These are phyloP conservation scores for Marvania coccoides DNA, from an alignment of 139 green algal genomes.

Conservation along the genomic window DNA sequence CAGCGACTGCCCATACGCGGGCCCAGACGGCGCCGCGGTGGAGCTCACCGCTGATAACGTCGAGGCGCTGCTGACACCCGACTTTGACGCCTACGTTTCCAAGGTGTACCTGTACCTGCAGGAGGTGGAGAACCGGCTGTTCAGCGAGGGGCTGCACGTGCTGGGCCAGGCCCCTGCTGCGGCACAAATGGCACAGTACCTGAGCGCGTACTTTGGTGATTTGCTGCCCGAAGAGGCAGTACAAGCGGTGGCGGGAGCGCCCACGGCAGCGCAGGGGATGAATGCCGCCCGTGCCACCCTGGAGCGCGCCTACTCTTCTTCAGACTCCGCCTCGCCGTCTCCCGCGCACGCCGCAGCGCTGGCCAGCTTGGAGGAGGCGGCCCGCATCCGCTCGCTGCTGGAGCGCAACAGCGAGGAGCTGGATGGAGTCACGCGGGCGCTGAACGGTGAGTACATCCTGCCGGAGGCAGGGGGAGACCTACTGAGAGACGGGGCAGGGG, in stretches of 20 bases:
- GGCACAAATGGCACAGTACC: slow-evolving; percentile 53
- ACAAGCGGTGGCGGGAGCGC: slow-evolving; percentile 39
- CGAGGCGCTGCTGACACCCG: slow-evolving; percentile 18
- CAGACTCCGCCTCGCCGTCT: neutral
- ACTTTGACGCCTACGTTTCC: slow-evolving; percentile 63
- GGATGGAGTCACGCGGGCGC: slow-evolving; percentile 45
- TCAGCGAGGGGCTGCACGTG: slow-evolving; percentile 90
- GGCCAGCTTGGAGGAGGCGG: slow-evolving; percentile 49
- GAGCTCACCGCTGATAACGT: slow-evolving; percentile 39
- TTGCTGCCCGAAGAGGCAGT: slow-evolving; percentile 51
- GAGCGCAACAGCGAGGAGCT: slow-evolving; percentile 79
- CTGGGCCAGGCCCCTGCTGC: slow-evolving; percentile 59
- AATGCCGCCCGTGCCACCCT: slow-evolving; percentile 26
- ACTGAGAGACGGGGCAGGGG: slow-evolving; percentile 86
- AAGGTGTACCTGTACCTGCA: slow-evolving; percentile 82
- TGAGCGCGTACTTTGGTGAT: slow-evolving; percentile 64
- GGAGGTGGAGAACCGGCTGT: slow-evolving; percentile 88
- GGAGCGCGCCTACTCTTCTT: slow-evolving; percentile 22
- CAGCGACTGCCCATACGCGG: slow-evolving; percentile 61
- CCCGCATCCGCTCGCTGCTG: slow-evolving; percentile 74
- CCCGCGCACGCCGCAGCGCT: neutral
- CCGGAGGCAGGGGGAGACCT: slow-evolving; percentile 89
- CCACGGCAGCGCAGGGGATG: neutral
- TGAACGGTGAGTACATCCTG: slow-evolving; percentile 83
- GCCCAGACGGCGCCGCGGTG: neutral